phyloP scores from a whole-genome alignment of 768 basidiomycete genomes.

The Ephemerocybe angulata region DNA sequence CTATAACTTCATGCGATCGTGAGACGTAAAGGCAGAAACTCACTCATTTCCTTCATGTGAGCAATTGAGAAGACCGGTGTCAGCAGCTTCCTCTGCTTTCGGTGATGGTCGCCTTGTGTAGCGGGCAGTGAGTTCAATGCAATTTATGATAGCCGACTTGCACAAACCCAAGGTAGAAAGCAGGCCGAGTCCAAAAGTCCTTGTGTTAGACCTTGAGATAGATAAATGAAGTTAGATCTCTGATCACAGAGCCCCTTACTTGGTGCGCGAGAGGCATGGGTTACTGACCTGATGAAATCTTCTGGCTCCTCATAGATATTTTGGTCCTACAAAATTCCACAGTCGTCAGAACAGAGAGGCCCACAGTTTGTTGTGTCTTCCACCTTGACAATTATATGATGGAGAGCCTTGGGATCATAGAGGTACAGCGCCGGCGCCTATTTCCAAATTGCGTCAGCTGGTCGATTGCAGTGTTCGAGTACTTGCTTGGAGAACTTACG shows the following conservation, averaged over 20 bases:
- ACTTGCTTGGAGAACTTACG: too few species aligned
- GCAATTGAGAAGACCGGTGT: constrained; percentile 36
- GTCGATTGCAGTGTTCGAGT: background rate
- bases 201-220: constrained; percentile 2
- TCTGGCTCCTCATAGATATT: constrained; percentile 19
- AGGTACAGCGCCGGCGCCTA: constrained; percentile 29
- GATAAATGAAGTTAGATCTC: constrained; percentile 1
- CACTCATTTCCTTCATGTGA: constrained; percentile 36
- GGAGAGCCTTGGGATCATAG: constrained; percentile 42
- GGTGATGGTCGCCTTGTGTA: constrained; percentile 44
- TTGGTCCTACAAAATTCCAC: constrained; percentile 28
- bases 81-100: constrained; percentile 37
- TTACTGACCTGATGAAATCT: constrained; percentile 9
- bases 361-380: background rate
- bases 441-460: background rate
- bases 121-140: too few species aligned
- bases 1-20: background rate
- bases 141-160: too few species aligned
- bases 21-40: background rate
- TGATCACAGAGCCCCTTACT: too few species aligned
- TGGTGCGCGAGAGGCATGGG: constrained; percentile 17
- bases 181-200: constrained; percentile 9
- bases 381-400: constrained; percentile 44
- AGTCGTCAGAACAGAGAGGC: background rate
- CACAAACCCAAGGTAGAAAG: constrained; percentile 12